Evolutionary conservation across 2,329 filamentous ascomycete genomes (phyloP), one percentile per base, ranked within the genome.

Genomic region (Fusarium equiseti): DNA sequence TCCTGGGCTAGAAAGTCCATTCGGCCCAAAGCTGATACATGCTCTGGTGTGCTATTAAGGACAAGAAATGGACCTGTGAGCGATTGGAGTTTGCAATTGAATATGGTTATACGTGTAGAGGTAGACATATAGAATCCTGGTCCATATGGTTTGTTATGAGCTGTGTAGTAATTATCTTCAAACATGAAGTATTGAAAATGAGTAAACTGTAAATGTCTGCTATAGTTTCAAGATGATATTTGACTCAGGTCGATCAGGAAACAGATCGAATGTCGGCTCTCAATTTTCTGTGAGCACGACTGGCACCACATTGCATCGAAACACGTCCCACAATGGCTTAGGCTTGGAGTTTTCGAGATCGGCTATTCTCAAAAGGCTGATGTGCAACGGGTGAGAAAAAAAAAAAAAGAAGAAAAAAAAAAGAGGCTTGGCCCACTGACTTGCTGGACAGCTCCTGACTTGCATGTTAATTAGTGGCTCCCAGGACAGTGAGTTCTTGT

Each of bases 401-500:
- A 38, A 7, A 35, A 18, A 50, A 12, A 15, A 20, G 10, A 35
- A 16, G 35, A 8, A 20, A 10, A 20, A 15, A 52, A 16, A 52
- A 42, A 11, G 35, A 20, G 20, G 15, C 32, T 42, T 52, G 49
- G 32, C 49, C 49, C 49, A 52, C 49, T 40, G 32, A 42, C 32
- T 40, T 40, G 18, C 24, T 52, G 49, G 49, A 40, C 32, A 52
- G 24, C 49, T 52, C 32, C 24, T 70, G 70, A 64, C 70, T 68
- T 70, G 67, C 57, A 71, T 63, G 59, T 63, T 72, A 55, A 59
- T 63, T 72, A 55, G 60, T 63, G 56, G 45, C 50, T 48, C 70
- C 59, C 59, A 73, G 73, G 71, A 75, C 59, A 68, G 71, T 71
- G 70, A 75, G 73, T 66, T 70, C 58, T 73, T 71, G 59, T 75